Percentiles rank a stretch among this genome's conserved stretches.
Evolutionary conservation across 805 yeast genomes (phyloP).

Genomic region (Grigorovia jiainica): DNA sequence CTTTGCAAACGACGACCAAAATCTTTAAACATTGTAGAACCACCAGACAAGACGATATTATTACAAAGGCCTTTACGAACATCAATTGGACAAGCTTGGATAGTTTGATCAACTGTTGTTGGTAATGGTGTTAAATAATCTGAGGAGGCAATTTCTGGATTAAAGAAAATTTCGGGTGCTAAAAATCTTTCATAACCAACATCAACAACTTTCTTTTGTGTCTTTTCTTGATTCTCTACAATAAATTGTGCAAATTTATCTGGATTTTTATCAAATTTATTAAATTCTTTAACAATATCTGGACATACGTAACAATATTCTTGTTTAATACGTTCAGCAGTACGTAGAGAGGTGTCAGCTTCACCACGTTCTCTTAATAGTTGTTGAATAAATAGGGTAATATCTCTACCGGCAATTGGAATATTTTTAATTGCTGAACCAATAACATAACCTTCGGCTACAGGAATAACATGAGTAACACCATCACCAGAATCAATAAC

Average conservation of each 20-base stretch:
- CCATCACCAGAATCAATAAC: slow-evolving; percentile 95
- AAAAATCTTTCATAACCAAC: slow-evolving; percentile 91
- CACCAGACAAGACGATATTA: slow-evolving; percentile 93
- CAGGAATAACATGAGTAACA: slow-evolving; percentile 97
- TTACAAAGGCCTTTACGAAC: slow-evolving; percentile 79
- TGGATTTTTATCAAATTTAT: slow-evolving; percentile 83
- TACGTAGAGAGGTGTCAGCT: slow-evolving; percentile 93
- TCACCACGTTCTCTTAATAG: slow-evolving; percentile 90
- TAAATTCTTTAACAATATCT: slow-evolving; percentile 92
- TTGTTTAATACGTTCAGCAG: slow-evolving; percentile 97
- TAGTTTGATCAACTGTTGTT: slow-evolving; percentile 86
- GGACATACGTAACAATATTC: slow-evolving; percentile 94
- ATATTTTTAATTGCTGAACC: slow-evolving; percentile 86
- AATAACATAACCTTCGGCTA: slow-evolving; percentile 92
- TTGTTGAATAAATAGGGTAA: slow-evolving; percentile 90
- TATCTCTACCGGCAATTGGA: slow-evolving; percentile 97
- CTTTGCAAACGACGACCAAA: slow-evolving; percentile 91
- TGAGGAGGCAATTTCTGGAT: slow-evolving; percentile 85
- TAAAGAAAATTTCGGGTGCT: slow-evolving; percentile 69
- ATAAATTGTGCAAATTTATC: slow-evolving; percentile 88
- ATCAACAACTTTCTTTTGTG: slow-evolving; percentile 91
- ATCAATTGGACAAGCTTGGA: slow-evolving; percentile 92
- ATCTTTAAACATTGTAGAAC: slow-evolving; percentile 98
- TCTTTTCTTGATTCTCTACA: slow-evolving; percentile 85
- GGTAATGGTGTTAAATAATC: slow-evolving; percentile 96